Base-by-base conservation (phyloP, 768 basidiomycete genomes). In the Rhizopogon vulgaris region DNA sequence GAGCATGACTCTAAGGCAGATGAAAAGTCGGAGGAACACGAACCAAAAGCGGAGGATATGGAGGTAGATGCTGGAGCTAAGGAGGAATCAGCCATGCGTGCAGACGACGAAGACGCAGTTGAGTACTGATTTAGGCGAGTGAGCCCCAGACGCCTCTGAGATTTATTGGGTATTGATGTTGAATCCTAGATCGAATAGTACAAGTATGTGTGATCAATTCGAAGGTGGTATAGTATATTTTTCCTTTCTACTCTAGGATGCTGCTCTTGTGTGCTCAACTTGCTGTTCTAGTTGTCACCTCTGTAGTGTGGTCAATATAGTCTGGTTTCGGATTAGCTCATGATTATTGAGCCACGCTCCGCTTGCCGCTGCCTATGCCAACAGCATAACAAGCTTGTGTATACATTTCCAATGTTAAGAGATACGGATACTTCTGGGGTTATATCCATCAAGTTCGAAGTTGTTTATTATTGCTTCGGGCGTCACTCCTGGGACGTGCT, bases 91-190 rank as follows among this genome's bases (percentile, higher is more conserved):
- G 64, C 75, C 7, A 76, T 79, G 70, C 80, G 78, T 57, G 83
- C 80, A 45, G 85, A 88, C 52, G 87, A 86, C 56, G 87, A 89
- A 56, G 87, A 89, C 63, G 87, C 85, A 10, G 85, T 90, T 41
- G 87, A 90, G 70, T 90, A 89, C 71, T 88, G 54, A 68, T 30
- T 25, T 50, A 52, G 45, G 45, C 34, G 22, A 46, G 45, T 15
- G 12, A 15, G 14, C 9, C 14, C 4, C 8, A 34, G 14, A 9
- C 5, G 14, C 18, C 38, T 39, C 10, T 34, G 18, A 32, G 9
- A 24, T 46, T 34, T 24, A 22, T 46, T 46, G 32, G 45, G 32
- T 9, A 15, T 34, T 46, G 14, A 46, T 34, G 18, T 10, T 46
- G 45, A 9, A 22, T 32, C 45, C 32, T 34, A 46, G 45, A 34